These are phyloP conservation scores for Geranomyces michiganensis DNA, from an alignment of 192 early-diverging fungal species.

Conservation along the genomic window DNA sequence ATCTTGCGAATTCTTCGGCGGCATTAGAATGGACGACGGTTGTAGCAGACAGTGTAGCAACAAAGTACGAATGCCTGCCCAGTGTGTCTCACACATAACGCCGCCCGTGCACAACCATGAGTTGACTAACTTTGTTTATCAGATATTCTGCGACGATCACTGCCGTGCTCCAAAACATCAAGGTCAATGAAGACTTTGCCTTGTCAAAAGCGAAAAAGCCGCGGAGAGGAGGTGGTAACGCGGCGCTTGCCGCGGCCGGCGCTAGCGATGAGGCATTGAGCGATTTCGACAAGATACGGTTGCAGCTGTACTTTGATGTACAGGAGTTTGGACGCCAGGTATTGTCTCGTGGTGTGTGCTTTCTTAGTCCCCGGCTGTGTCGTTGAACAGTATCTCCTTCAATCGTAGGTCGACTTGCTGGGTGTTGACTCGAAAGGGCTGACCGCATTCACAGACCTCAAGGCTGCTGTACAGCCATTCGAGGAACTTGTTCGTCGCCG, in stretches of 20 bases:
- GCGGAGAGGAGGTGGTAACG: neutral
- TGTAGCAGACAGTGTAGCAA: constrained; percentile 17
- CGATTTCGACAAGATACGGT: constrained; percentile 31
- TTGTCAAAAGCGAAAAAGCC: neutral
- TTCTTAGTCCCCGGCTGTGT: no score
- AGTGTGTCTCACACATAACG: no score
- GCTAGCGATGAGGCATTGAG: constrained; percentile 9
- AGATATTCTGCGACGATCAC: neutral
- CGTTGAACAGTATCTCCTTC: no score
- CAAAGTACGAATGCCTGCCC: neutral
- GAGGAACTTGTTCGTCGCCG: no score
- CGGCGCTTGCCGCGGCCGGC: neutral
- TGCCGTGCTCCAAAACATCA: neutral
- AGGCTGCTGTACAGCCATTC: no score
- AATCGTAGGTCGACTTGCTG: no score
- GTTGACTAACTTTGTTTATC: no score
- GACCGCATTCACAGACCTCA: no score
- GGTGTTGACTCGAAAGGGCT: no score
- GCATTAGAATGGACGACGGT: constrained; percentile 15
- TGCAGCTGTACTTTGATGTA: constrained; percentile 28
- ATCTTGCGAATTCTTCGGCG: constrained; percentile 6
- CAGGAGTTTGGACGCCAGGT: no score
- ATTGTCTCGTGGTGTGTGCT: no score
- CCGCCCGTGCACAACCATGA: no score
- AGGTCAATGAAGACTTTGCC: constrained; percentile 16